Percentiles rank a stretch among this genome's conserved stretches.
Conservation (phyloP, 495 filamentous ascomycete species). For the Rusavskia elegans region DNA sequence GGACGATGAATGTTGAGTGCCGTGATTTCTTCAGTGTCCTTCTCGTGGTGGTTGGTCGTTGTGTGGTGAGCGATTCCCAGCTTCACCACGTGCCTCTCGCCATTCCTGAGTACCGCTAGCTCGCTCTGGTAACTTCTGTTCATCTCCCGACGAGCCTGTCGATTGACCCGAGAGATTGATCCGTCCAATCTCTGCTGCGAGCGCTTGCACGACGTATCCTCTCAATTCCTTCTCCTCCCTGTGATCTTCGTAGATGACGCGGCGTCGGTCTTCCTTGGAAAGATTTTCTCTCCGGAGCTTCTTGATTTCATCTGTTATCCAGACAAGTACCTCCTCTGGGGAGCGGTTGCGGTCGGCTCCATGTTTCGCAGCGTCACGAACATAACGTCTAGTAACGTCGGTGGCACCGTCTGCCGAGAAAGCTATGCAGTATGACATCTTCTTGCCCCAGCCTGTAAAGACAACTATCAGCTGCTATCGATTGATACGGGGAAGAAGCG, state of each 20-base stretch:
- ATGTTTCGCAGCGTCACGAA: constrained; percentile 61
- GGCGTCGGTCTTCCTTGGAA: constrained; percentile 62
- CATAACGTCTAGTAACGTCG: constrained; percentile 91
- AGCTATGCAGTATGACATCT: constrained; percentile 91
- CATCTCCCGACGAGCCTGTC: constrained; percentile 1
- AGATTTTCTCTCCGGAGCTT: constrained; percentile 61
- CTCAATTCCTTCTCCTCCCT: constrained; percentile 75
- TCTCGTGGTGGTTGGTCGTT: neutral
- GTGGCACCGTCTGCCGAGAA: constrained; percentile 91
- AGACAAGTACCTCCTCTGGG: constrained; percentile 77
- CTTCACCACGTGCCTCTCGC: constrained; percentile 8
- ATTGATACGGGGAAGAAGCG: neutral
- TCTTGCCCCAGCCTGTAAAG: constrained; percentile 58
- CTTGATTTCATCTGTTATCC: constrained; percentile 80
- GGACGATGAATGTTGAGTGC: neutral
- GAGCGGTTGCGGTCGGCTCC: constrained; percentile 55
- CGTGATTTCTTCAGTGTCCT: neutral
- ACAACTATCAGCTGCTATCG: too few species aligned
- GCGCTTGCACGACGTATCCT: constrained; percentile 52
- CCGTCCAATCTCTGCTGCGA: constrained; percentile 45
- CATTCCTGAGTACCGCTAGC: constrained; percentile 8
- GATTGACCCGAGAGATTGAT: constrained; percentile 23
- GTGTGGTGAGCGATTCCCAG: neutral
- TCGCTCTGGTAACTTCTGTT: constrained; percentile 8
- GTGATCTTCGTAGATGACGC: constrained; percentile 76